Conservation (phyloP, 768 basidiomycete species). For the Kwoniella shandongensis region DNA sequence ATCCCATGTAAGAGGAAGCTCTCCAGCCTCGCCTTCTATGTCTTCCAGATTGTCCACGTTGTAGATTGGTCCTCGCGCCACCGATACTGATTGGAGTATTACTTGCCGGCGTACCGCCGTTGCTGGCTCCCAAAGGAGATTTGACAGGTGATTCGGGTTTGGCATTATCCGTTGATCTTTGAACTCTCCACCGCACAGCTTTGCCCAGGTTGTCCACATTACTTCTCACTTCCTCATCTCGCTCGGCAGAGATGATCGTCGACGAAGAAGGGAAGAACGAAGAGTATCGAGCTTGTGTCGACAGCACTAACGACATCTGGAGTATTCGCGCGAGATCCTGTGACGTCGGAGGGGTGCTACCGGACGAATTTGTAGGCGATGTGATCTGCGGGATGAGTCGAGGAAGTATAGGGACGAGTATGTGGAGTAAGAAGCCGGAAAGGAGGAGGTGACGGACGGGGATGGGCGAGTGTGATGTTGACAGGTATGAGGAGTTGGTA, state of each 20-base stretch:
- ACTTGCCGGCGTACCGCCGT: background rate
- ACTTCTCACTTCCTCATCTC: slow-evolving; percentile 38
- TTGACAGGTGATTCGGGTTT: slow-evolving; percentile 3
- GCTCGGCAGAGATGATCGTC: slow-evolving; percentile 8
- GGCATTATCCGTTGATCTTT: slow-evolving; percentile 3
- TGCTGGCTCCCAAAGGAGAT: background rate
- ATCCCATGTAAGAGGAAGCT: slow-evolving; percentile 26
- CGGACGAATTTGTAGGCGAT: slow-evolving; percentile 4
- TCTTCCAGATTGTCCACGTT: slow-evolving; percentile 31
- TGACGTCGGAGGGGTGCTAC: slow-evolving; percentile 19
- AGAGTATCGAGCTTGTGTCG: slow-evolving; percentile 47
- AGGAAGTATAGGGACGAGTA: slow-evolving; percentile 48
- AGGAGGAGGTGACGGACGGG: slow-evolving; percentile 48
- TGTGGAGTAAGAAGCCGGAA: slow-evolving; percentile 50
- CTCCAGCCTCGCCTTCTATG: slow-evolving; percentile 40
- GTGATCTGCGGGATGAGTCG: slow-evolving; percentile 36
- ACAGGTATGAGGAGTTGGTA: slow-evolving; percentile 15
- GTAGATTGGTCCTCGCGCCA: slow-evolving; percentile 7
- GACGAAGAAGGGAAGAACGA: slow-evolving; percentile 27
- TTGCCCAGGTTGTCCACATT: slow-evolving; percentile 39
- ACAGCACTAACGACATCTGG: slow-evolving; percentile 49
- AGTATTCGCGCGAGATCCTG: slow-evolving; percentile 43
- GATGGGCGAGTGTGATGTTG: slow-evolving; percentile 18
- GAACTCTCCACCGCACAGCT: slow-evolving; percentile 30
- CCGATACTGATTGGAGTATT: background rate